Evolutionary conservation across 805 yeast species (phyloP), one percentile per base, ranked within the genome.

Genomic region (Wickerhamomyces bovis): DNA sequence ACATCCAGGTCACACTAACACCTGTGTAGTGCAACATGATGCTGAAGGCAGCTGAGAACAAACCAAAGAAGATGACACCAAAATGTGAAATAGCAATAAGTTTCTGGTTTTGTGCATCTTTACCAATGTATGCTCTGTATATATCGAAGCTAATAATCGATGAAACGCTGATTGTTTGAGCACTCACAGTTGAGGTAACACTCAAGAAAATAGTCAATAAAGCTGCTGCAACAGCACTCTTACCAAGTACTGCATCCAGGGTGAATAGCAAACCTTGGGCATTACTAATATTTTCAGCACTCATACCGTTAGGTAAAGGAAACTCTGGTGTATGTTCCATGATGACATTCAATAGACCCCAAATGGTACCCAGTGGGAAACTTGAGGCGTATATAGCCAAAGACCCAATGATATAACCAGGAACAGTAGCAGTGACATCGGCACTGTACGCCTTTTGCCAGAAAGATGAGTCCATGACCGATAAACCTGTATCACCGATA

Each of bases 201-300:
- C 73, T 60, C 66, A 70, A 59, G 52, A 66, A 71, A 57, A 64
- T 25, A 65, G 65, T 58, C 6, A 70, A 46, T 63, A 70, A 65
- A 15, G 66, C 44, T 39, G 66, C 58, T 3, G 65, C 72, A 11
- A 67, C 66, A 11, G 64, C 72, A 21, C 70, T 69, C 15, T 71
- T 73, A 16, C 75, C 75, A n/a, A 69, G 55, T 8, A 70, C 51
- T 45, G 89, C 86, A 15, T 76, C 58, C 44, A 64, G 47, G 4
- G 66, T 69, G 47, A 63, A 64, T 13, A 63, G 54, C 13, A 69
- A 59, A 6, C 70, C 68, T 50, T 69, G 46, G 8, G 72, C 72
- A 2, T 66, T 64, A 43, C 60, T 60, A 28, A 73, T 68, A 48
- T 74, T 72, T 5, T 49, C 60, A 1, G 57, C 43, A 6, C 69